These are phyloP conservation scores for Microbotryum lychnidis-dioicae DNA, from an alignment of 1,284 basidiomycete genomes.

Conservation along the genomic window DNA sequence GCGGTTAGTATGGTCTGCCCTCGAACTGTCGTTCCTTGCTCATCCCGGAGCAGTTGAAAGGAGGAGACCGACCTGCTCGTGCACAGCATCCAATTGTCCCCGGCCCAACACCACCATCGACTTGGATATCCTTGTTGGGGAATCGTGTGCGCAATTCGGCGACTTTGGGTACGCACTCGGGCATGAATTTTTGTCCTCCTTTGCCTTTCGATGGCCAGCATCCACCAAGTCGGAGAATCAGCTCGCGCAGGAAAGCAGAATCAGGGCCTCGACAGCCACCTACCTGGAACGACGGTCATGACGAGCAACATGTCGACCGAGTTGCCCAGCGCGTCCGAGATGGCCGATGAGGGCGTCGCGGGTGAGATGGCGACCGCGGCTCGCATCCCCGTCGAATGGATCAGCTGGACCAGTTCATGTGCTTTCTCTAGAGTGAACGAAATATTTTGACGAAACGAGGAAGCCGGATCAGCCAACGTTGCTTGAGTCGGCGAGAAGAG, in stretches of 20 bases:
- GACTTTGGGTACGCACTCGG: conserved; percentile 77
- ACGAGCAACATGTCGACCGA: conserved; percentile 88
- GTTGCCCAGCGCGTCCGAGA: conserved; percentile 70
- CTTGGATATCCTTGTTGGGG: conserved; percentile 88
- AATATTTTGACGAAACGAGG: background rate
- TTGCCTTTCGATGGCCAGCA: conserved; percentile 48
- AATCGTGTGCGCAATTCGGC: conserved; percentile 84
- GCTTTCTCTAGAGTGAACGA: conserved; percentile 55
- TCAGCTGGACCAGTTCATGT: conserved; percentile 62
- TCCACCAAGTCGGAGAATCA: background rate
- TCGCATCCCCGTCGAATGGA: conserved; percentile 70
- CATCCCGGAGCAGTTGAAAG: too few species aligned
- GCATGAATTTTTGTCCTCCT: conserved; percentile 95
- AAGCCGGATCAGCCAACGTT: background rate
- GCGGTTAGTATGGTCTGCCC: background rate
- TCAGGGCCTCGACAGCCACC: conserved; percentile 16
- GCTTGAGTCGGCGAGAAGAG: background rate
- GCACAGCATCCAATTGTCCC: conserved; percentile 85
- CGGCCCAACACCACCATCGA: conserved; percentile 92
- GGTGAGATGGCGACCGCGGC: conserved; percentile 92
- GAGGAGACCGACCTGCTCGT: conserved; percentile 59
- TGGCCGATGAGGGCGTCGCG: conserved; percentile 73
- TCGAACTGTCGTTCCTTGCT: too few species aligned
- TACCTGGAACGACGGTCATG: conserved; percentile 92
- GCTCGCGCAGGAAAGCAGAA: background rate